Evolutionary conservation across 768 basidiomycete genomes (phyloP).

Genomic region (Cubamyces sp.): DNA sequence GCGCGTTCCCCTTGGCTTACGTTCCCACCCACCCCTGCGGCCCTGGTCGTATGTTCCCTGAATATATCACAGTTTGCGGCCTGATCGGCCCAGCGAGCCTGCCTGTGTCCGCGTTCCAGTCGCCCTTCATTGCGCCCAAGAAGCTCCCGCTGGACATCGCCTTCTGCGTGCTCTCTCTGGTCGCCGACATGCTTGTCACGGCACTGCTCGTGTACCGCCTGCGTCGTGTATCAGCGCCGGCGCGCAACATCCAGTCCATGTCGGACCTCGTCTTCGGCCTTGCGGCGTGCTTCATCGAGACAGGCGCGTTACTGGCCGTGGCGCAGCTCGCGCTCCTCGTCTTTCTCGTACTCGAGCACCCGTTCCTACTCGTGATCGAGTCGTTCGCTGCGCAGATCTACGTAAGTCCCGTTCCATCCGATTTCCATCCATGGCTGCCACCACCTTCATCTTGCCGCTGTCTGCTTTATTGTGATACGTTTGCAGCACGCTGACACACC

Average conservation of each 20-base stretch:
- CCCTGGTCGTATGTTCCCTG: not conserved
- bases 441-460: too few species aligned
- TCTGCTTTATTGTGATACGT: not conserved
- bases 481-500: not conserved
- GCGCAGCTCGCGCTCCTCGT: slow-evolving; percentile 13
- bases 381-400: slow-evolving; percentile 18
- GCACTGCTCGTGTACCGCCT: slow-evolving; percentile 16
- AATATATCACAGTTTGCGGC: slow-evolving; percentile 1
- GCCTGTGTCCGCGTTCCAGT: slow-evolving; percentile 7
- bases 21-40: not conserved
- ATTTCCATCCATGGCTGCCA: not conserved
- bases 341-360: slow-evolving; percentile 9
- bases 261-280: slow-evolving; percentile 7
- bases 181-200: slow-evolving; percentile 10
- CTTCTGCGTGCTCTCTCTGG: slow-evolving; percentile 12
- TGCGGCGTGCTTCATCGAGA: slow-evolving; percentile 8
- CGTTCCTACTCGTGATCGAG: slow-evolving; percentile 10
- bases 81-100: slow-evolving; percentile 9
- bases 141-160: slow-evolving; percentile 9
- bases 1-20: not conserved
- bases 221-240: slow-evolving; percentile 4
- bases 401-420: slow-evolving; percentile 9
- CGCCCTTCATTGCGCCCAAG: slow-evolving; percentile 20
- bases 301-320: slow-evolving; percentile 13
- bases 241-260: slow-evolving; percentile 7